Conservation (phyloP, 805 yeast genomes). For the Teunomyces barrocoloradensis region DNA sequence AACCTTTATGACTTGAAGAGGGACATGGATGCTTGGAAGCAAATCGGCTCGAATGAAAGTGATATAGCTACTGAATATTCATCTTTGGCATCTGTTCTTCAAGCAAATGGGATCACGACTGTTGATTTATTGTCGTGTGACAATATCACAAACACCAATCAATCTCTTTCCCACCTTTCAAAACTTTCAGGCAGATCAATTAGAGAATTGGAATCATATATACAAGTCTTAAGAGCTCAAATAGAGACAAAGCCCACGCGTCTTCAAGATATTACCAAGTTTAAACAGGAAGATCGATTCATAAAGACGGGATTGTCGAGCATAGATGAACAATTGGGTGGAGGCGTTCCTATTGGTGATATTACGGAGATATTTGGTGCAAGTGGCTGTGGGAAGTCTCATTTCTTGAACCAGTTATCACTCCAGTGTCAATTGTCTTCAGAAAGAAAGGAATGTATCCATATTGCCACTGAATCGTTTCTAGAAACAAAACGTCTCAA, state of each 20-base stretch:
- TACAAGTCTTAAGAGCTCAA: conserved; percentile 9
- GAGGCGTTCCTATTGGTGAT: conserved; percentile 31
- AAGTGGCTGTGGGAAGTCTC: conserved; percentile 85
- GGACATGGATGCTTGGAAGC: conserved; percentile 27
- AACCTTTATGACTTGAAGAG: not conserved
- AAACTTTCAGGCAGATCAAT: conserved; percentile 24
- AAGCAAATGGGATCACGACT: conserved; percentile 23
- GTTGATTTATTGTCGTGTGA: conserved; percentile 22
- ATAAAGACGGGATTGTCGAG: conserved; percentile 23
- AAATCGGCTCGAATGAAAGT: conserved; percentile 12
- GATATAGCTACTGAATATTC: conserved; percentile 13
- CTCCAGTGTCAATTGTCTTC: conserved; percentile 47
- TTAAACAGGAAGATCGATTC: not conserved
- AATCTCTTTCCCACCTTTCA: conserved; percentile 15
- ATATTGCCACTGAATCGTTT: conserved; percentile 72
- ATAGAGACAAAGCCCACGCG: conserved; percentile 5
- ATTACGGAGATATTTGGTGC: conserved; percentile 76
- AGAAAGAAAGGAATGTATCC: conserved; percentile 36
- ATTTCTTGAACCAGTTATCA: conserved; percentile 65
- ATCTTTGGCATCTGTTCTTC: conserved; percentile 15
- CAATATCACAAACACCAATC: conserved; percentile 7
- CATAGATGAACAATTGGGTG: conserved; percentile 26
- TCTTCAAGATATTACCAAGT: not conserved
- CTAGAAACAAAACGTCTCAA: conserved; percentile 62
- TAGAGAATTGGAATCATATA: conserved; percentile 24